phyloP scores from a whole-genome alignment of 75 land plant species.

The Pinus tabuliformis region DNA sequence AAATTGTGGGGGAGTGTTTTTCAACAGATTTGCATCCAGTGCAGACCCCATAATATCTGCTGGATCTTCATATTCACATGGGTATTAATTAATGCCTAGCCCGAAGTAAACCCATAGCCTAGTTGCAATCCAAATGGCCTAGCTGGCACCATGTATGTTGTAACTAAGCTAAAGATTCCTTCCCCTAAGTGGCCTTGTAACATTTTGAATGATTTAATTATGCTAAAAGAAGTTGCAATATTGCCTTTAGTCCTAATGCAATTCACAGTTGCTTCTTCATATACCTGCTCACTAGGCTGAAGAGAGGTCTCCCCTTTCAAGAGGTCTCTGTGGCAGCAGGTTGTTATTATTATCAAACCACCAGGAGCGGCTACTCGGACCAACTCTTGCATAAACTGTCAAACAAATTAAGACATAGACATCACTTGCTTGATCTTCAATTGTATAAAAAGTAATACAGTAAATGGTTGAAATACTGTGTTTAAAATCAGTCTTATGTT shows the following conservation, averaged over 20 bases:
- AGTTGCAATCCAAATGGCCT: slow-evolving; percentile 22
- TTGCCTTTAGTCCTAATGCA: too few relatives aligned
- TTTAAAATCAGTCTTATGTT: too few relatives aligned
- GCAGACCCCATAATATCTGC: slow-evolving; percentile 50
- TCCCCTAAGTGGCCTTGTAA: too few relatives aligned
- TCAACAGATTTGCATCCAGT: slow-evolving; percentile 71
- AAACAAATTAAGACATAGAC: neutral
- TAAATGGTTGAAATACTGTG: too few relatives aligned
- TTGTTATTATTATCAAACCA: slow-evolving; percentile 85
- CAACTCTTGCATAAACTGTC: slow-evolving; percentile 83
- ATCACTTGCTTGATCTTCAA: too few relatives aligned
- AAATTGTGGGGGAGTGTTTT: slow-evolving; percentile 58
- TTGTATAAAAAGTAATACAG: too few relatives aligned
- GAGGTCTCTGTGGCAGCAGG: slow-evolving; percentile 99
- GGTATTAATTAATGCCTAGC: slow-evolving; percentile 53
- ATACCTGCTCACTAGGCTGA: slow-evolving; percentile 45
- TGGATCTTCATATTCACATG: slow-evolving; percentile 60
- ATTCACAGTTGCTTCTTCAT: slow-evolving; percentile 48
- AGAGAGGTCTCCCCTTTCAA: slow-evolving; percentile 52
- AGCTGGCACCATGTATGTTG: neutral
- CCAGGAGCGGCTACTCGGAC: slow-evolving; percentile 90
- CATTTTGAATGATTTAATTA: too few relatives aligned
- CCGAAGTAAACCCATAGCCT: too few relatives aligned
- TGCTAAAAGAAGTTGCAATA: too few relatives aligned
- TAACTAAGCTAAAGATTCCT: too few relatives aligned